These are phyloP conservation scores for Gigaspora rosea DNA, from an alignment of 192 early-diverging fungal species.

Conservation along the genomic window DNA sequence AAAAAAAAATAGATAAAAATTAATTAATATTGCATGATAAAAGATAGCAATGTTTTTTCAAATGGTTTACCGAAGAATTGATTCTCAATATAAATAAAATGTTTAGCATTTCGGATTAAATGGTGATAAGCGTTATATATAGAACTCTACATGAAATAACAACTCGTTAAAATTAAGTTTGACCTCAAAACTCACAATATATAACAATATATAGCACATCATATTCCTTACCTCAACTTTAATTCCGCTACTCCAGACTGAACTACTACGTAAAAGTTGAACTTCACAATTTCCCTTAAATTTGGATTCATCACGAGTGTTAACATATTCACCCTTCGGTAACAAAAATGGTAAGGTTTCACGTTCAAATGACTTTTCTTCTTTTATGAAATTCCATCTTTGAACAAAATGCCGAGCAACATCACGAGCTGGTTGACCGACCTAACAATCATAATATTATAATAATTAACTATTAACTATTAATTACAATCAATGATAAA, in stretches of 20 bases:
- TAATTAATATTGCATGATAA: neutral
- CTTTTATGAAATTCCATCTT: conserved; percentile 88
- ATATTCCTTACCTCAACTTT: conserved; percentile 49
- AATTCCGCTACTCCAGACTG: conserved; percentile 68
- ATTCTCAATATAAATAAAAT: conserved; percentile 90
- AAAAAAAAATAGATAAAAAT: neutral
- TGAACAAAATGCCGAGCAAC: conserved; percentile 82
- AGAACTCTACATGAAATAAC: conserved; percentile 48
- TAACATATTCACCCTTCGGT: conserved; percentile 66
- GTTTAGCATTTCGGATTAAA: conserved; percentile 69
- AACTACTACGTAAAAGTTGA: conserved; percentile 68
- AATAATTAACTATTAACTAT: too few relatives aligned
- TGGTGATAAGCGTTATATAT: conserved; percentile 81
- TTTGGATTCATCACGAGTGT: conserved; percentile 53
- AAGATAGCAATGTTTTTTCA: neutral
- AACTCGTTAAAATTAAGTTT: neutral
- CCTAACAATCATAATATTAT: conserved; percentile 39
- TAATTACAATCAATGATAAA: too few relatives aligned
- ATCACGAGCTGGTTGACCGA: conserved; percentile 78
- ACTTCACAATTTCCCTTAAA: conserved; percentile 63
- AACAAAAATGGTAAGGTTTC: conserved; percentile 63
- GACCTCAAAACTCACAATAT: neutral
- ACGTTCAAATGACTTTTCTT: conserved; percentile 62
- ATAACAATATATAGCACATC: neutral
- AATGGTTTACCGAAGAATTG: conserved; percentile 78